Evolutionary conservation across 768 basidiomycete species (phyloP).

Genomic region (Mycena crocata): DNA sequence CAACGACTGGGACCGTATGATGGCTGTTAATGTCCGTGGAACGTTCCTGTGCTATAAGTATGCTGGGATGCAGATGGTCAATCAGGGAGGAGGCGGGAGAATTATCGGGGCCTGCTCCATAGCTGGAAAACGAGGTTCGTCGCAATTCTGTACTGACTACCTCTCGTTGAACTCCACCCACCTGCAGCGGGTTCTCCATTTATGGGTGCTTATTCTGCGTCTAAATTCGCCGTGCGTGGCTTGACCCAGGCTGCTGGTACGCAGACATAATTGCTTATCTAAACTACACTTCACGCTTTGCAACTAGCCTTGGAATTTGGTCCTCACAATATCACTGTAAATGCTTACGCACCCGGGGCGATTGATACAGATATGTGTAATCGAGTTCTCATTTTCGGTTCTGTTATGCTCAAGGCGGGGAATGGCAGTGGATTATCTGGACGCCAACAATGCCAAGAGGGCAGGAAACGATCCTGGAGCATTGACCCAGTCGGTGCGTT

Average conservation of each 20-base stretch:
- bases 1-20: slow-evolving; percentile 39
- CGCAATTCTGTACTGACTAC: neutral
- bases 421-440: neutral
- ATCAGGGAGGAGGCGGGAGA: slow-evolving; percentile 50
- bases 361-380: slow-evolving; percentile 7
- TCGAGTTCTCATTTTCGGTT: neutral
- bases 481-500: no score
- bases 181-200: slow-evolving; percentile 1
- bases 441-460: neutral
- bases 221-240: slow-evolving; percentile 41
- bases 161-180: no score
- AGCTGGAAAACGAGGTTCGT: slow-evolving; percentile 27
- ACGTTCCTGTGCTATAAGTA: slow-evolving; percentile 52
- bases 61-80: slow-evolving; percentile 52
- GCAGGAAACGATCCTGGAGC: no score
- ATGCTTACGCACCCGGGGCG: slow-evolving; percentile 4
- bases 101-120: slow-evolving; percentile 46
- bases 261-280: neutral
- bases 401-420: neutral
- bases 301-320: slow-evolving; percentile 1
- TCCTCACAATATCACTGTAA: slow-evolving; percentile 3
- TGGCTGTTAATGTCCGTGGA: slow-evolving; percentile 46
- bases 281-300: neutral
- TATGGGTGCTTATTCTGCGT: slow-evolving; percentile 38
- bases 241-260: slow-evolving; percentile 20